Conservation (phyloP, 257 asterid genomes). For the Plantago elongata region DNA sequence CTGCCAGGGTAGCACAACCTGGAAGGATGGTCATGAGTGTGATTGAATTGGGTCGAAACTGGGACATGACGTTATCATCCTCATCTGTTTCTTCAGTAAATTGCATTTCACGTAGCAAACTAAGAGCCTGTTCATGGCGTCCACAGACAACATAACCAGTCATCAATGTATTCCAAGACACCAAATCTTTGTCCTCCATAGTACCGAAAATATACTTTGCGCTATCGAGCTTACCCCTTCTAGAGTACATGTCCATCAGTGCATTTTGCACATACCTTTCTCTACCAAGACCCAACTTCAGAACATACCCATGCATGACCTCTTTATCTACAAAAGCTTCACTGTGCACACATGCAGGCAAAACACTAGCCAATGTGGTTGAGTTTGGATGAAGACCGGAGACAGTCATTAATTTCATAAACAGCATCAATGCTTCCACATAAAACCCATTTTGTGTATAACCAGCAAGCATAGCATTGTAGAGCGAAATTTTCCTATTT, state of each 20-base stretch:
- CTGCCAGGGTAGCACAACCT: slow-evolving; percentile 67
- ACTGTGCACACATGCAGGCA: slow-evolving; percentile 83
- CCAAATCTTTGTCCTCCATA: slow-evolving; percentile 65
- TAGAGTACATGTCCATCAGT: slow-evolving; percentile 78
- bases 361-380: slow-evolving; percentile 76
- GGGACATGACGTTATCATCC: slow-evolving; percentile 20
- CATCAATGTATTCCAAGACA: slow-evolving; percentile 83
- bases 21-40: slow-evolving; percentile 87
- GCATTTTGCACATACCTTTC: slow-evolving; percentile 77
- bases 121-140: slow-evolving; percentile 60
- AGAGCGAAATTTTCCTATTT: slow-evolving; percentile 51
- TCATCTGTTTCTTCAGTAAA: slow-evolving; percentile 16
- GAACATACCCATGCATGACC: slow-evolving; percentile 69
- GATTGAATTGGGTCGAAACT: slow-evolving; percentile 59
- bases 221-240: slow-evolving; percentile 50
- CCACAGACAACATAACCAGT: slow-evolving; percentile 82
- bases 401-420: slow-evolving; percentile 43
- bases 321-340: slow-evolving; percentile 57
- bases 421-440: slow-evolving; percentile 45
- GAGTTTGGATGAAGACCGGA: slow-evolving; percentile 54
- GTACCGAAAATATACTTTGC: slow-evolving; percentile 51
- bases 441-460: slow-evolving; percentile 71
- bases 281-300: slow-evolving; percentile 59
- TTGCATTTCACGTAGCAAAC: slow-evolving; percentile 52
- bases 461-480: slow-evolving; percentile 96